phyloP scores from a whole-genome alignment of 139 green algal genomes.

The Coelastrella sp. region DNA sequence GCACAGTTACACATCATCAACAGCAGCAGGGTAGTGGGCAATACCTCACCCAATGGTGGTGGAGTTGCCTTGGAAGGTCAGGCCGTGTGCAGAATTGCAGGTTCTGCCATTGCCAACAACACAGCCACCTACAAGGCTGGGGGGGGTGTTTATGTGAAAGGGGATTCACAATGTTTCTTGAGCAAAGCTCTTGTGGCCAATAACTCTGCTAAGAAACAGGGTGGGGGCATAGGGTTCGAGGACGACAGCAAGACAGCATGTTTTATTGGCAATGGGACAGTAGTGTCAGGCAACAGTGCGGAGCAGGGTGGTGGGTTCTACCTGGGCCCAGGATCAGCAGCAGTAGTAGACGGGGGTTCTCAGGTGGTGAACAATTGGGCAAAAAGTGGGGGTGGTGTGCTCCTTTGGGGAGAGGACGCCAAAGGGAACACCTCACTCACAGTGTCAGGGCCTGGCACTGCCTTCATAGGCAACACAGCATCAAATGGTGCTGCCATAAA shows the following conservation, averaged over 20 bases:
- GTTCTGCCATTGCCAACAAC: not conserved
- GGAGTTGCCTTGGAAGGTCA: not conserved
- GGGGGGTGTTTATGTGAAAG: not conserved
- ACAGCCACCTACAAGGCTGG: not conserved
- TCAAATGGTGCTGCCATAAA: not conserved
- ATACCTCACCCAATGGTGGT: not conserved
- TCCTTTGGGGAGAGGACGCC: not conserved
- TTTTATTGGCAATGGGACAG: not conserved
- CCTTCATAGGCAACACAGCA: not conserved
- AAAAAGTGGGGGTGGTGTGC: not conserved
- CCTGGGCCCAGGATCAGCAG: not conserved
- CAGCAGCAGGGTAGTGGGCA: not conserved
- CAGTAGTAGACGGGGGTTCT: not conserved
- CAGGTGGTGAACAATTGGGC: not conserved
- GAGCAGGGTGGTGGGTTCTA: not conserved
- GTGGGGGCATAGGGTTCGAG: not conserved
- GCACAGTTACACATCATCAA: not conserved
- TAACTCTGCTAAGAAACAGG: slow-evolving; percentile 1
- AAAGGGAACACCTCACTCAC: not conserved
- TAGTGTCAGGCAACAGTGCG: not conserved
- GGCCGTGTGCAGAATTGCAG: not conserved
- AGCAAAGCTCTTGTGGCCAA: not conserved
- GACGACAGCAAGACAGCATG: not conserved
- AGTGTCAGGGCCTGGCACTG: not conserved
- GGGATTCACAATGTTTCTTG: not conserved